Base-by-base conservation (phyloP, 2,329 filamentous ascomycete genomes). In the Talaromyces atroroseus region DNA sequence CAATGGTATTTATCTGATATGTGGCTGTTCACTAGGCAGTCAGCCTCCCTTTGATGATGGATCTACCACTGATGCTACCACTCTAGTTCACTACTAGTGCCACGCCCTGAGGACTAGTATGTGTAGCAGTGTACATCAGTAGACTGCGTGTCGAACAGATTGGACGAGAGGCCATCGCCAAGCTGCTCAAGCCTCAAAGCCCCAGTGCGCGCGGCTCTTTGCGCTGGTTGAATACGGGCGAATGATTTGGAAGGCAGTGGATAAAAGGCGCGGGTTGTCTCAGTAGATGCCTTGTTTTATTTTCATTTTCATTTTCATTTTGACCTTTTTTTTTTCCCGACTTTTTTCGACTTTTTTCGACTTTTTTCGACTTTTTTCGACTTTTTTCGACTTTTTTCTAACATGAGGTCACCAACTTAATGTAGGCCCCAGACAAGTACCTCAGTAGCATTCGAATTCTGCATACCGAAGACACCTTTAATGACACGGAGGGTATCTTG, bases 131-230 rank as follows among this genome's bases (percentile, higher is more conserved):
- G 29, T 10, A 16, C 32, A 36, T 42, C 26, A 36, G 50, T 45
- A 38, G 49, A 23, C 49, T 36, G 20, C 51, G 42, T 53, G 51
- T 24, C 51, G 42, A 38, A 53, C 45, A 47, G n/a, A 47, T 47
- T 53, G 51, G 42, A 20, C 36, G 42, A 53, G 18, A 46, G 42
- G 34, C 16, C 16, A 36, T 36, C 8, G 29, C 29, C 29, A 32
- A 32, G 29, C 29, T 32, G 29, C 29, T 32, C 29, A 26, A 26
- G 24, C 24, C 24, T 7, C 24, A 3, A 23, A 20, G 36, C 8
- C 34, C 23, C n/a, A 44, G 24, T 32, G 38, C 32, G 38, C 8
- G 12, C 32, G 12, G 8, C 32, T 36, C 32, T 36, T 36, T 36
- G 32, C 26, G 26, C 11, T 5, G 7, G 8, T 29, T 29, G 8